phyloP scores from a whole-genome alignment of 192 early-diverging fungal species.

The Entophlyctis luteolus region DNA sequence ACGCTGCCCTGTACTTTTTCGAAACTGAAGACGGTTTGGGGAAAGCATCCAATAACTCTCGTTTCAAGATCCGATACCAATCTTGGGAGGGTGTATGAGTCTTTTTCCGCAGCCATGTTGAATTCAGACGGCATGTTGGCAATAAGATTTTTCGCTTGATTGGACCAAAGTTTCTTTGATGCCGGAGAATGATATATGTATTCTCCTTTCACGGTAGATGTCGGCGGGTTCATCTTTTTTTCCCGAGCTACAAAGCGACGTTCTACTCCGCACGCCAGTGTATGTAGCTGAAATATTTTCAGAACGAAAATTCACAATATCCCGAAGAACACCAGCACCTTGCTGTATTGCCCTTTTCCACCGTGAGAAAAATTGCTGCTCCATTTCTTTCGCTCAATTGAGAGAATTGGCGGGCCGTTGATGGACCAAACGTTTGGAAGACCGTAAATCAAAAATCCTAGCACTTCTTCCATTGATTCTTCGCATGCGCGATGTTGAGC shows the following conservation, averaged over 20 bases:
- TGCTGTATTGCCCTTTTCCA: constrained; percentile 23
- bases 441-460: constrained; percentile 34
- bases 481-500: constrained; percentile 4
- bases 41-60: not conserved
- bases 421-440: constrained; percentile 43
- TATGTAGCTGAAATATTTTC: not conserved
- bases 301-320: too few species aligned
- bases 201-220: not conserved
- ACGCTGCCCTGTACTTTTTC: constrained; percentile 9
- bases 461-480: not conserved
- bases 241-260: constrained; percentile 1
- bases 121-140: constrained; percentile 26
- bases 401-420: constrained; percentile 34
- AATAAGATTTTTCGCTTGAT: constrained; percentile 15
- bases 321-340: constrained; percentile 16
- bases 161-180: constrained; percentile 11
- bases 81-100: constrained; percentile 13
- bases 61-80: constrained; percentile 26
- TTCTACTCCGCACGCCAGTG: not conserved
- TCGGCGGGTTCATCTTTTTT: constrained; percentile 2
- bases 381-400: constrained; percentile 37
- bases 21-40: constrained; percentile 9
- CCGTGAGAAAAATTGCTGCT: constrained; percentile 4
- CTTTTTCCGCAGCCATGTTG: constrained; percentile 36
- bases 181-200: constrained; percentile 8